Percentiles rank a stretch among this genome's conserved stretches.
Conservation (phyloP, 768 basidiomycete species). For the Tulasnella sp. region DNA sequence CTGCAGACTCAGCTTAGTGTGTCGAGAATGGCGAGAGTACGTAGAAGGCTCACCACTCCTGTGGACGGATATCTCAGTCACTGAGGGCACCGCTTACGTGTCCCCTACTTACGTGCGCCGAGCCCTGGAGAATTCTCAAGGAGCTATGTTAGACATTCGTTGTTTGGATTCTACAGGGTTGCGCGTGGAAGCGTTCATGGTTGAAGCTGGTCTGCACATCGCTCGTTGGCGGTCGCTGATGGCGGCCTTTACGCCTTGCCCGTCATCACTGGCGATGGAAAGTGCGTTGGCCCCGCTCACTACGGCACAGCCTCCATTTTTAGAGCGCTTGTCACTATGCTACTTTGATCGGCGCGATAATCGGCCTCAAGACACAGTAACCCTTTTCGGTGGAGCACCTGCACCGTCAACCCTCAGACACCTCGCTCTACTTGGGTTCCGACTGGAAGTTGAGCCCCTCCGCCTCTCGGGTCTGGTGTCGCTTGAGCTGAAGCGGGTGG, state of each 20-base stretch:
- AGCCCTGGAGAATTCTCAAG: not conserved
- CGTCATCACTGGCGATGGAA: not conserved
- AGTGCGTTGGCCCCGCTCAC: not conserved
- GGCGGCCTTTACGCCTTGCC: no score
- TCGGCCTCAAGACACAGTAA: not conserved
- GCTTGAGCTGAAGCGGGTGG: no score
- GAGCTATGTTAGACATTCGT: not conserved
- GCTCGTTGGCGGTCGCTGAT: not conserved
- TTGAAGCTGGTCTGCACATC: not conserved
- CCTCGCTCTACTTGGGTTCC: no score
- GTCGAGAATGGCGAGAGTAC: not conserved
- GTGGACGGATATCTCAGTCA: not conserved
- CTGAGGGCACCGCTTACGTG: not conserved
- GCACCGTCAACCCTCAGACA: no score
- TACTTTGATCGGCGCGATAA: no score
- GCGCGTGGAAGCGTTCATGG: not conserved
- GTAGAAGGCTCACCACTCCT: not conserved
- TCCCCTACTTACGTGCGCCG: not conserved
- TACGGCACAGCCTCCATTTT: not conserved
- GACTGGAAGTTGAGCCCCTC: no score
- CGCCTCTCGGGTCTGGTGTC: no score
- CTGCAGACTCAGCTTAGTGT: not conserved
- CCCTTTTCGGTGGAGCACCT: no score
- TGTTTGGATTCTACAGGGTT: not conserved
- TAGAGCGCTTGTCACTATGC: not conserved